Conservation (phyloP, 345 rosid species). For the Capsella bursapastoris region DNA sequence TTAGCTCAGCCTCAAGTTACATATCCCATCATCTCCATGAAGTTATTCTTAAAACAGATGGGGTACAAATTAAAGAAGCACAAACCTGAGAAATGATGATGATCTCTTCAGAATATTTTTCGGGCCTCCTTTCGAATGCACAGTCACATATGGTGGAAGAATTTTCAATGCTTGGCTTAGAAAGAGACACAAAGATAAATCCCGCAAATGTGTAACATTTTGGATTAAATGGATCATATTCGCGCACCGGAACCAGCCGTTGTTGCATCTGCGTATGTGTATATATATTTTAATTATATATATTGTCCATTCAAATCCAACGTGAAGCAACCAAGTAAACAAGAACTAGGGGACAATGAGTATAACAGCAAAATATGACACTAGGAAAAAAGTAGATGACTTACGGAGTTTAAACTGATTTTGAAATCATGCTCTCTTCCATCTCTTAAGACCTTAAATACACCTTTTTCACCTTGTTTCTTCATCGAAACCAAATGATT, state of each 20-base stretch:
- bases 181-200: conserved; percentile 64
- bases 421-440: conserved; percentile 57
- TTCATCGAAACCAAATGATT: conserved; percentile 84
- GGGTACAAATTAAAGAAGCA: neutral
- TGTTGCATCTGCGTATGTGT: conserved; percentile 51
- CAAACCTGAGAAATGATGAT: conserved; percentile 76
- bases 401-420: conserved; percentile 58
- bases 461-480: conserved; percentile 63
- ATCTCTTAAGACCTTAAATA: conserved; percentile 59
- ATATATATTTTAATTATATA: neutral
- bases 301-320: neutral
- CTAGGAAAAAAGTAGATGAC: conserved; percentile 31
- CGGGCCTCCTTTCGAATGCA: conserved; percentile 48
- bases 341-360: neutral
- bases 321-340: neutral
- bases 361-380: neutral
- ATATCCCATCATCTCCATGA: neutral
- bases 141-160: conserved; percentile 51
- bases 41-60: neutral
- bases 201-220: conserved; percentile 79
- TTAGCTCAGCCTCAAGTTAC: neutral
- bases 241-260: conserved; percentile 68
- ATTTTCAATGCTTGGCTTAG: conserved; percentile 63
- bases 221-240: conserved; percentile 67
- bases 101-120: conserved; percentile 38